A percentile compares a stretch with the other conserved stretches of the same genome.
phyloP scores from a whole-genome alignment of 768 basidiomycete species.

The Agaricus blazei region DNA sequence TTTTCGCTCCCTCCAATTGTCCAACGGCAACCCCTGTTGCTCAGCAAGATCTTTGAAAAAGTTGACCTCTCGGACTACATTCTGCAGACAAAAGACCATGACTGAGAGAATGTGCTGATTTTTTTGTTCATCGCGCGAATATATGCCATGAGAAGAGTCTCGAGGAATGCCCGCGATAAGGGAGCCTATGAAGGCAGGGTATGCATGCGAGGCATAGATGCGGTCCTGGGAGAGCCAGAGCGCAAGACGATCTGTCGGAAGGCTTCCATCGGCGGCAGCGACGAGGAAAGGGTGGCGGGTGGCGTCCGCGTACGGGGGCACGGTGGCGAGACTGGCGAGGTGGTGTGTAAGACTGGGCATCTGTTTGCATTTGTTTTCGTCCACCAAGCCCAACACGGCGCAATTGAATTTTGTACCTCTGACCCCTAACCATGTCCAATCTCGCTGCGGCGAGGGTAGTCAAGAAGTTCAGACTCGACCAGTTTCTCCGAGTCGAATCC shows the following conservation, averaged over 20 bases:
- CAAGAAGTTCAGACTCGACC: conserved; percentile 36
- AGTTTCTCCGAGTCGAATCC: conserved; percentile 4
- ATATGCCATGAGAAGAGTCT: conserved; percentile 24
- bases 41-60: conserved; percentile 56
- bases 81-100: conserved; percentile 49
- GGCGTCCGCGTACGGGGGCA: conserved; percentile 39
- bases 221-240: conserved; percentile 71
- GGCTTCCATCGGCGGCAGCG: conserved; percentile 46
- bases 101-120: conserved; percentile 40
- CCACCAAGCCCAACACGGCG: neutral
- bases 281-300: conserved; percentile 56
- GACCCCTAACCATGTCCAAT: neutral
- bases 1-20: conserved; percentile 47
- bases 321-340: conserved; percentile 30
- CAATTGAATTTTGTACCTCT: too few species aligned
- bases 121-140: conserved; percentile 27
- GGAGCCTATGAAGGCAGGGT: conserved; percentile 65
- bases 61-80: conserved; percentile 48
- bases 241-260: conserved; percentile 43
- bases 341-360: conserved; percentile 25
- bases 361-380: neutral
- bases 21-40: conserved; percentile 39
- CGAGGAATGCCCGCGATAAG: conserved; percentile 61
- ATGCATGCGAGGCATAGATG: conserved; percentile 70
- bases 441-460: conserved; percentile 25